phyloP scores from a whole-genome alignment of 2,329 filamentous ascomycete species.

The Nemania bipapillata region DNA sequence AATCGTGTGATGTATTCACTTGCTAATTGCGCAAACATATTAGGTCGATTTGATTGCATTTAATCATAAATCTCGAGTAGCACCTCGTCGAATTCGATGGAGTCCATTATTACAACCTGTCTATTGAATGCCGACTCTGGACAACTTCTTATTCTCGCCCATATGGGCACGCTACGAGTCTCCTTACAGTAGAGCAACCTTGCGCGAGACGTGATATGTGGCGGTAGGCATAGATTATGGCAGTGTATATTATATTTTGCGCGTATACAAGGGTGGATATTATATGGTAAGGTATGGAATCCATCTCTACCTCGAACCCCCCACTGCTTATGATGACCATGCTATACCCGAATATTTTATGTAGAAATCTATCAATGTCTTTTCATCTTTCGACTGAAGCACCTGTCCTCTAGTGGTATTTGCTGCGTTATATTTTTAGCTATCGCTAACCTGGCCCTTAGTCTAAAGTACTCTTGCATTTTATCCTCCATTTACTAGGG shows the following conservation, averaged over 20 bases:
- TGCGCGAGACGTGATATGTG: not conserved
- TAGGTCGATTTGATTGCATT: conserved; percentile 14
- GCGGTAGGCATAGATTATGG: not conserved
- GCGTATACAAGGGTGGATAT: not conserved
- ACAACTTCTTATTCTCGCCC: conserved; percentile 48
- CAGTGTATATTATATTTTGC: not conserved
- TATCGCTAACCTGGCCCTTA: conserved; percentile 26
- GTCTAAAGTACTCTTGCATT: not conserved
- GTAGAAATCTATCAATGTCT: conserved; percentile 74
- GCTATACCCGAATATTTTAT: conserved; percentile 77
- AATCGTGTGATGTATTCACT: not conserved
- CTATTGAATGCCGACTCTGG: conserved; percentile 60
- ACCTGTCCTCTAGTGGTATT: conserved; percentile 47
- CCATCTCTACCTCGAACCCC: conserved; percentile 35
- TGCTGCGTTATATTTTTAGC: conserved; percentile 9
- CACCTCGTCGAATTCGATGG: conserved; percentile 48
- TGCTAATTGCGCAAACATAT: conserved; percentile 38
- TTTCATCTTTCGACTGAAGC: conserved; percentile 88
- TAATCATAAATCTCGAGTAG: not conserved
- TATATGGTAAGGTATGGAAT: conserved; percentile 44
- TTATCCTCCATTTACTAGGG: conserved; percentile 27
- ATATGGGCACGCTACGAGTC: not conserved
- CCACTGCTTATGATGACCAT: conserved; percentile 74
- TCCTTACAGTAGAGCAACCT: not conserved
- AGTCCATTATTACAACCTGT: conserved; percentile 55